Base-by-base conservation (phyloP, 495 filamentous ascomycete species). In the Penicillium crystallinum region DNA sequence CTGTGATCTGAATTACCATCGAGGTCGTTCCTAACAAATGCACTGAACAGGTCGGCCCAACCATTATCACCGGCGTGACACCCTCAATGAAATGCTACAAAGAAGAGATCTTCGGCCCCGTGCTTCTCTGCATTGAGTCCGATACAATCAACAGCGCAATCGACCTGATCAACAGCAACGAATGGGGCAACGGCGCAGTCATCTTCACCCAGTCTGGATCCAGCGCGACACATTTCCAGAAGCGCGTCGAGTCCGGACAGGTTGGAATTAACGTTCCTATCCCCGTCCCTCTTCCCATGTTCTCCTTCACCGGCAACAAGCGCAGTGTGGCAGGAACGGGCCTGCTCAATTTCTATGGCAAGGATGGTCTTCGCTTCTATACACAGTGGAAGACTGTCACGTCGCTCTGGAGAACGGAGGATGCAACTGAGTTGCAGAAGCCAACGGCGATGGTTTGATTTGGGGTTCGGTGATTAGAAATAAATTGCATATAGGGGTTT, bases 281-380 rank as follows among this genome's bases (percentile, higher is more conserved):
- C 49, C 84, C 83, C 5, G 91, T 96, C 1, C 92, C 93, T 8
- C 76, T 95, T 35, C 89, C 92, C 59, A 95, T 97, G 88, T 98
- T 96, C 73, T 87, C 82, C 45, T 98, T 98, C 73, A 98, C 93
- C n/a, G 93, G 93, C 44, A 98, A 97, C 72, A 98, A 98, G 84
- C 90, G 86, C 76, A 91, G 87, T 63, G 79, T 98, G 34, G 93
- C 93, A 0, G 93, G 93, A 43, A 43, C 35, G 90, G 91, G 21
- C 90, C 91, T 49, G 91, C 88, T 34, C 70, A 92, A 89, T 10
- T 98, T 98, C 65, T 98, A 98, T 61, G 93, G 93, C 41, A 87
- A 89, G 69, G 86, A 89, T 12, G 93, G 92, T 4, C 56, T 98
- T 58, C 83, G 86, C 49, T 98, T 98, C 68, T 98, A 95, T 66